Percentiles rank a stretch among this genome's conserved stretches.
These are phyloP conservation scores for Cyanidium caldarium DNA, from an alignment of 23 red algal species.

Conservation along the genomic window DNA sequence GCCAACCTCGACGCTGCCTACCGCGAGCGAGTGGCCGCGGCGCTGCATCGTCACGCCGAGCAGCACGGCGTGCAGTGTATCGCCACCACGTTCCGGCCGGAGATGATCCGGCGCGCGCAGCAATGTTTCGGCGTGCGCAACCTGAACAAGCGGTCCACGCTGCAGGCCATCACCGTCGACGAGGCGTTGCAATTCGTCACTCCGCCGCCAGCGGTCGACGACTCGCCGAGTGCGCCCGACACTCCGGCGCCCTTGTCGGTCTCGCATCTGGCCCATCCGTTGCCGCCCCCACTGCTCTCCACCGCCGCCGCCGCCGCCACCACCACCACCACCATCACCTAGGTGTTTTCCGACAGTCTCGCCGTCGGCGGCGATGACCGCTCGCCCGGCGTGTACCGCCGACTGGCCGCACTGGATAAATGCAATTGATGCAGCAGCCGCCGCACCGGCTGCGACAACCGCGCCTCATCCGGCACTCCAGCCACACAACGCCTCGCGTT, in stretches of 20 bases:
- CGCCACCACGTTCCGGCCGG: slow-evolving; percentile 89
- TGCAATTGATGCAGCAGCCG: slow-evolving; percentile 1
- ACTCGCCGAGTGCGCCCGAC: background rate
- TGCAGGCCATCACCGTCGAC: slow-evolving; percentile 45
- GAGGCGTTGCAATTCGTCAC: slow-evolving; percentile 74
- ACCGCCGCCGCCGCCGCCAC: too few species aligned
- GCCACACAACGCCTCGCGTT: background rate
- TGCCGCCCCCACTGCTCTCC: too few species aligned
- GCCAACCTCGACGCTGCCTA: slow-evolving; percentile 81
- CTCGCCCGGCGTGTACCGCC: background rate
- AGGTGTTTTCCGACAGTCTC: too few species aligned
- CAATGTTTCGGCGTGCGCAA: slow-evolving; percentile 78
- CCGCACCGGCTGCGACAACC: background rate
- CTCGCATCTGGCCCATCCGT: too few species aligned
- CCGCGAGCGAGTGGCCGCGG: slow-evolving; percentile 50
- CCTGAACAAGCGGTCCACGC: slow-evolving; percentile 29
- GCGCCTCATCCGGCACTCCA: background rate
- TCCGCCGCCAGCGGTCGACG: background rate
- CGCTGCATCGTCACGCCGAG: slow-evolving; percentile 43
- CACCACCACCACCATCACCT: too few species aligned
- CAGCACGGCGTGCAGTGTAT: slow-evolving; percentile 57
- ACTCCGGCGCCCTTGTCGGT: background rate
- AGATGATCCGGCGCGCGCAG: slow-evolving; percentile 73
- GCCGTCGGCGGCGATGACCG: background rate
- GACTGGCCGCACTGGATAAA: slow-evolving; percentile 7